Conservation (phyloP, 306 rosid genomes). For the Vigna mungo region DNA sequence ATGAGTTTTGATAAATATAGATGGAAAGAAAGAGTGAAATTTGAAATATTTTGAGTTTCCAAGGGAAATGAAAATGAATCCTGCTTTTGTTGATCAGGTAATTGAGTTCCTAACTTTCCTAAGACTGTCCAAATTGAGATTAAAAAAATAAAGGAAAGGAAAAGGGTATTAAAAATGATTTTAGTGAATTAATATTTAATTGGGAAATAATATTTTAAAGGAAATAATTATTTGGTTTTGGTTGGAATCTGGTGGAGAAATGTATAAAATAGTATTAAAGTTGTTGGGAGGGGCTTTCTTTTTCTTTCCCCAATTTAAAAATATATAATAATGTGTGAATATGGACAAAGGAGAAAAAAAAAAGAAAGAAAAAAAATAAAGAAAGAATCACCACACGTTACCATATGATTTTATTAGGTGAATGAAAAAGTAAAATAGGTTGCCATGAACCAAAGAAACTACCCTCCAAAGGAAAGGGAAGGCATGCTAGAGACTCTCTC, state of each 20-base stretch:
- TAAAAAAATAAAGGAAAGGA: slow-evolving; percentile 54
- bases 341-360: slow-evolving; percentile 50
- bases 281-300: slow-evolving; percentile 67
- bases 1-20: slow-evolving; percentile 41
- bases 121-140: slow-evolving; percentile 71
- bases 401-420: slow-evolving; percentile 63
- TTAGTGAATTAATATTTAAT: slow-evolving; percentile 48
- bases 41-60: slow-evolving; percentile 53
- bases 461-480: slow-evolving; percentile 53
- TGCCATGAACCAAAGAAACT: slow-evolving; percentile 77
- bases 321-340: slow-evolving; percentile 50
- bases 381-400: slow-evolving; percentile 54
- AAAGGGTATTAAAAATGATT: slow-evolving; percentile 49
- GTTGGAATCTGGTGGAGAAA: slow-evolving; percentile 78
- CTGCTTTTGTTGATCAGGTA: slow-evolving; percentile 66
- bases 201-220: slow-evolving; percentile 45
- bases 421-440: slow-evolving; percentile 74
- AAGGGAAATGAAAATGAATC: slow-evolving; percentile 63
- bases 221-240: slow-evolving; percentile 61
- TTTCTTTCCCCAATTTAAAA: slow-evolving; percentile 39
- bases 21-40: slow-evolving; percentile 45
- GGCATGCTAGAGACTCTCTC: slow-evolving; percentile 52
- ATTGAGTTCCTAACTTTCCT: slow-evolving; percentile 75
- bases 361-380: slow-evolving; percentile 43
- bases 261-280: slow-evolving; percentile 62